Percentiles rank a stretch among this genome's conserved stretches.
Evolutionary conservation across 768 basidiomycete genomes (phyloP).

Genomic region (Tylopilus cervinicoccineus): DNA sequence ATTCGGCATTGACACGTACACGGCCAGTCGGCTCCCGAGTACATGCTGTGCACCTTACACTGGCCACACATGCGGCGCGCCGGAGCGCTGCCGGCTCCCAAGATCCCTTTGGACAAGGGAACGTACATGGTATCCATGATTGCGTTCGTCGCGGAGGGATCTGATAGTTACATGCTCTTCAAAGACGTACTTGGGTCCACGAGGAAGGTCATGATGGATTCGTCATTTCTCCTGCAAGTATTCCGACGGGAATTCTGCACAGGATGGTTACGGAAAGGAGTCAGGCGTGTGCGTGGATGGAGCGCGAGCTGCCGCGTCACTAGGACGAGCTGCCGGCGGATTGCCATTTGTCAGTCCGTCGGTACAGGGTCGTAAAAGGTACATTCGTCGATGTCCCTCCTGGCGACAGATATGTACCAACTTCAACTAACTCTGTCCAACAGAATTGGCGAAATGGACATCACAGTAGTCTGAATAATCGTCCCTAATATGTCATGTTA

Average conservation of each 20-base stretch:
- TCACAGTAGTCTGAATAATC: not conserved
- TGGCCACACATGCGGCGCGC: not conserved
- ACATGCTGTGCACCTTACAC: not conserved
- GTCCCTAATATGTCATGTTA: not conserved
- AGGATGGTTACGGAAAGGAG: not conserved
- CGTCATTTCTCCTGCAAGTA: slow-evolving; percentile 4
- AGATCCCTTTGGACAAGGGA: not conserved
- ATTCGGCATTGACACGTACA: slow-evolving; percentile 1
- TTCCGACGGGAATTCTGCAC: slow-evolving; percentile 8
- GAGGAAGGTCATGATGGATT: slow-evolving; percentile 4
- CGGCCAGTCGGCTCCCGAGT: slow-evolving; percentile 3
- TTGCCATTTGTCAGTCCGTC: slow-evolving; percentile 3
- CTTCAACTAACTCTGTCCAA: not conserved
- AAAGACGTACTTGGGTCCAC: slow-evolving; percentile 1
- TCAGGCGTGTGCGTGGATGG: slow-evolving; percentile 3
- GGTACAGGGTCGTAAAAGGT: slow-evolving; percentile 14
- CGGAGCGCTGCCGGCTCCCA: not conserved
- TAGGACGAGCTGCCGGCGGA: not conserved
- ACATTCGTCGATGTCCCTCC: not conserved
- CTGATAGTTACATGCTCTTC: slow-evolving; percentile 9
- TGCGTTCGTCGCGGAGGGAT: slow-evolving; percentile 12
- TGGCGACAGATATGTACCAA: not conserved
- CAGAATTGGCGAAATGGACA: not conserved
- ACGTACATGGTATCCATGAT: slow-evolving; percentile 5
- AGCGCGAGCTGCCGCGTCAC: slow-evolving; percentile 4